Percentiles rank a stretch among this genome's conserved stretches.
These are phyloP conservation scores for Cryptococcus wingfieldii DNA, from an alignment of 1,284 basidiomycete species.

Conservation along the genomic window DNA sequence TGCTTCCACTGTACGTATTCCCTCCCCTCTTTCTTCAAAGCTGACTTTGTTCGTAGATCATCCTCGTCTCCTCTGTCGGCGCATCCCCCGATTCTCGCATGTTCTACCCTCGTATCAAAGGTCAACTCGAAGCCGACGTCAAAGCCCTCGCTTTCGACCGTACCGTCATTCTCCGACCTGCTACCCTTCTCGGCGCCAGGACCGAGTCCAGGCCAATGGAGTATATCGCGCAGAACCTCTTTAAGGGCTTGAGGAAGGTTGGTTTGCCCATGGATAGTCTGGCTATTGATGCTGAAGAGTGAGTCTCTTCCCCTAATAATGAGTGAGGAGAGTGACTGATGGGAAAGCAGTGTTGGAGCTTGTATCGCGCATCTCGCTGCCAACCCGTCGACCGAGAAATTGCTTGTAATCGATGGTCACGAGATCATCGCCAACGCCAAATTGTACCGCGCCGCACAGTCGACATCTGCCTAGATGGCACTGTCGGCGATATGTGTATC, in stretches of 20 bases:
- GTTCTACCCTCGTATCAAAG: constrained; percentile 41
- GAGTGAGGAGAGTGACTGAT: no score
- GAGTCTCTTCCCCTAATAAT: no score
- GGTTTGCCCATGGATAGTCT: constrained; percentile 20
- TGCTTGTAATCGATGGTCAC: constrained; percentile 20
- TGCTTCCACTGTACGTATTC: constrained; percentile 25
- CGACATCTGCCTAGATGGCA: neutral
- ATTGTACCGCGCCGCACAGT: constrained; percentile 11
- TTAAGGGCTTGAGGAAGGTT: constrained; percentile 17
- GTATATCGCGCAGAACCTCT: constrained; percentile 8
- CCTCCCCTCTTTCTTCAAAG: neutral
- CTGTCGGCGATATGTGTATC: no score
- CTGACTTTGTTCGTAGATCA: constrained; percentile 18
- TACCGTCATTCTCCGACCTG: constrained; percentile 42
- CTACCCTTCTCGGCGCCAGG: constrained; percentile 34
- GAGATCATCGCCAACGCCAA: constrained; percentile 31
- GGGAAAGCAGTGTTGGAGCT: constrained; percentile 26
- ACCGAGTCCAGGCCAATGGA: constrained; percentile 17
- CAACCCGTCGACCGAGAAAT: constrained; percentile 26
- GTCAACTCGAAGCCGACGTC: constrained; percentile 40
- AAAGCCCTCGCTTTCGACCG: constrained; percentile 34
- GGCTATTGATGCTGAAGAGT: constrained; percentile 28
- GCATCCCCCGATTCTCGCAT: constrained; percentile 22
- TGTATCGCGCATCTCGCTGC: constrained; percentile 39
- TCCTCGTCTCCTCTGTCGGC: constrained; percentile 40